Conservation (phyloP, 169 alveolate species). For the Miamiensis avidus region DNA sequence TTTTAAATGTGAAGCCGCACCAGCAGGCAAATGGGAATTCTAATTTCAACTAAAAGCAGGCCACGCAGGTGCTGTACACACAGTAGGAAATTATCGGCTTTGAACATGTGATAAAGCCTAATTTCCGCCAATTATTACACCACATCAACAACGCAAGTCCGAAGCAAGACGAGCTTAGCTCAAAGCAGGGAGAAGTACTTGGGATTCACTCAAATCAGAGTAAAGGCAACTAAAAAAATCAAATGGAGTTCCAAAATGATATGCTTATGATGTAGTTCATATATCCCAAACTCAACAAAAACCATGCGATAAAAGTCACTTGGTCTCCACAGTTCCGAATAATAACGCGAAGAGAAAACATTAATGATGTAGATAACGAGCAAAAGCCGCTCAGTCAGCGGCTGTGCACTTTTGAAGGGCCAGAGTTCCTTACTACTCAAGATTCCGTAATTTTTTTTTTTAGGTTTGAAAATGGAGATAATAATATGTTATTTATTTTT, state of each 20-base stretch:
- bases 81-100: slow-evolving; percentile 26
- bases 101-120: slow-evolving; percentile 57
- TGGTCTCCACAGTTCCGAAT: slow-evolving; percentile 63
- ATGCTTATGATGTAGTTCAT: not conserved
- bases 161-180: no score
- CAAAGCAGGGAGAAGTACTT: no score
- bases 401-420: not conserved
- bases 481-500: no score
- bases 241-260: not conserved
- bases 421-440: not conserved
- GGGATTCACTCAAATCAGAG: not conserved
- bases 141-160: no score
- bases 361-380: slow-evolving; percentile 36
- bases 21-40: no score
- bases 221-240: slow-evolving; percentile 17
- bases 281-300: slow-evolving; percentile 44
- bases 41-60: no score
- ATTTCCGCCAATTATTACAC: slow-evolving; percentile 57
- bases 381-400: slow-evolving; percentile 20
- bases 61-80: not conserved
- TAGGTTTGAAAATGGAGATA: not conserved
- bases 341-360: slow-evolving; percentile 49
- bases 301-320: slow-evolving; percentile 45
- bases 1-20: no score
- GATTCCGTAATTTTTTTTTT: not conserved